These are phyloP conservation scores for Oenanthe javanica DNA, from an alignment of 140 eudicot genomes.

Conservation along the genomic window DNA sequence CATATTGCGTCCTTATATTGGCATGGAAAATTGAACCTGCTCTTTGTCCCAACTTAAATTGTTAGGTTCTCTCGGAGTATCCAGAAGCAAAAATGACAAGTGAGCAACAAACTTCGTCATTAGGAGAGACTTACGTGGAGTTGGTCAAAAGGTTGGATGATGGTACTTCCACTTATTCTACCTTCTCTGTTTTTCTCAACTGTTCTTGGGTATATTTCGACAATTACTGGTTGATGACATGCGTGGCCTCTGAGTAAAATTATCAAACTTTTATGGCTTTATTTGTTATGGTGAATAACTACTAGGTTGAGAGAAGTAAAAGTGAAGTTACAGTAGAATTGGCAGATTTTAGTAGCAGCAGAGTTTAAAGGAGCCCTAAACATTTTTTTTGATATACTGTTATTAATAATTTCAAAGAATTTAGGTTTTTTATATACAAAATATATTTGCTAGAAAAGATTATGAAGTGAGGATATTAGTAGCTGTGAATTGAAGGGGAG, in stretches of 20 bases:
- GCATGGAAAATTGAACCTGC: conserved; percentile 10
- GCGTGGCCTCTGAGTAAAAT: background rate
- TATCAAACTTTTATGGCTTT: background rate
- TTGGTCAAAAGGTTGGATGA: conserved; percentile 91
- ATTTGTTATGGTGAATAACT: background rate
- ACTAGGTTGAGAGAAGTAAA: background rate
- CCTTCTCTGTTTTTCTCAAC: conserved; percentile 11
- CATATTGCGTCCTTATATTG: background rate
- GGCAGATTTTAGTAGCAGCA: background rate
- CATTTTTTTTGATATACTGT: background rate
- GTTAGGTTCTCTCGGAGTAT: conserved; percentile 68
- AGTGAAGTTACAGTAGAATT: background rate
- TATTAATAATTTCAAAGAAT: background rate
- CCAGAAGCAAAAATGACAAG: conserved; percentile 56
- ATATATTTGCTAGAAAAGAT: background rate
- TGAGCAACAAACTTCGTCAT: conserved; percentile 50
- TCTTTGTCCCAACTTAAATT: background rate
- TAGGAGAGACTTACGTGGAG: conserved; percentile 67
- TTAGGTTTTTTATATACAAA: background rate
- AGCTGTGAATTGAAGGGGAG: too few species aligned
- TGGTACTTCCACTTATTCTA: conserved; percentile 62
- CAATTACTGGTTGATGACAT: background rate
- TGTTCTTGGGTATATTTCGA: background rate
- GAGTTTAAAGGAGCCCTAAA: background rate
- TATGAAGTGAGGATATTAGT: too few species aligned